A percentile compares a stretch with the other conserved stretches of the same genome.
Conservation (phyloP, 371 early-diverging fungal genomes). For the Syncephalastrum monosporum region DNA sequence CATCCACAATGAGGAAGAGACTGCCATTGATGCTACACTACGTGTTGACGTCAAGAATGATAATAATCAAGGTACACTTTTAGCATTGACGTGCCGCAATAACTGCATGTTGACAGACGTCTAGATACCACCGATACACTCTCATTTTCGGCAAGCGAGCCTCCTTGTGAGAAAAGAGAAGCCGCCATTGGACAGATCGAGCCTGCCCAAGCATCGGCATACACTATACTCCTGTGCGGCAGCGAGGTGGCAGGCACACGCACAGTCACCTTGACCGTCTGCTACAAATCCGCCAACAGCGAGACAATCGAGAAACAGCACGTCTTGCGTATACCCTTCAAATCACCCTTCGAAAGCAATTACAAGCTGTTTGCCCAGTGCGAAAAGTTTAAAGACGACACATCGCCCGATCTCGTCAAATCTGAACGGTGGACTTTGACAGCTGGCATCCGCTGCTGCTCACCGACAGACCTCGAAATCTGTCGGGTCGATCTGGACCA, state of each 20-base stretch:
- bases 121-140: too few species aligned
- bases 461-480: slow-evolving; percentile 51
- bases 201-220: slow-evolving; percentile 19
- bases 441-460: slow-evolving; percentile 40
- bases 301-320: slow-evolving; percentile 45
- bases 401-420: slow-evolving; percentile 29
- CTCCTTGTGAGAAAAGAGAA: background rate
- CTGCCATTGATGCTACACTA: slow-evolving; percentile 46
- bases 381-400: slow-evolving; percentile 3
- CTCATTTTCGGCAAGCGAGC: too few species aligned
- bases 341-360: slow-evolving; percentile 45
- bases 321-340: slow-evolving; percentile 45
- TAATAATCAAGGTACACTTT: too few species aligned
- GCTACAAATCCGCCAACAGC: slow-evolving; percentile 9
- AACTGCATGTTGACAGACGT: too few species aligned
- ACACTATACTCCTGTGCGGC: slow-evolving; percentile 30
- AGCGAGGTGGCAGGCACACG: slow-evolving; percentile 27
- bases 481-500: slow-evolving; percentile 31
- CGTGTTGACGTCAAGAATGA: slow-evolving; percentile 49
- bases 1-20: slow-evolving; percentile 60
- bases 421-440: slow-evolving; percentile 40
- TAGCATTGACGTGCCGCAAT: too few species aligned
- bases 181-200: slow-evolving; percentile 24
- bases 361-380: slow-evolving; percentile 30
- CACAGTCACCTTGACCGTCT: slow-evolving; percentile 36